Evolutionary conservation across 2,329 filamentous ascomycete species (phyloP).

Genomic region (Penicillium frequentans): DNA sequence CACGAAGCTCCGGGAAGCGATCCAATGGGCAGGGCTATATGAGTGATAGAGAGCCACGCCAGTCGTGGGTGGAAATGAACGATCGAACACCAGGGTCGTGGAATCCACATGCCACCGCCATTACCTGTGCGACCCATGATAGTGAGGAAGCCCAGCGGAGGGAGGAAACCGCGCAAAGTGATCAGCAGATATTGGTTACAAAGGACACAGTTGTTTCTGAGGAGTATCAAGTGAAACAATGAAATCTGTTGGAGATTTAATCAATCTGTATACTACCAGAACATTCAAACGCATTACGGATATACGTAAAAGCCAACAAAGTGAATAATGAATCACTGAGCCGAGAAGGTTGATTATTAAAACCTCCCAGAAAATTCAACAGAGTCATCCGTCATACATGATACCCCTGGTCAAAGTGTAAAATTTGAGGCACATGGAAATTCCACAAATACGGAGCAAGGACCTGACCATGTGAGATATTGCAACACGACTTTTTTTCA

Average conservation of each 20-base stretch:
- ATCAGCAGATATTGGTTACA: constrained; percentile 3
- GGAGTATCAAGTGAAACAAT: background rate
- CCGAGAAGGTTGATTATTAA: too few species aligned
- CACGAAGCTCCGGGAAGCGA: background rate
- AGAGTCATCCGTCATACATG: too few species aligned
- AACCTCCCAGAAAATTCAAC: too few species aligned
- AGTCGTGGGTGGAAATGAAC: constrained; percentile 8
- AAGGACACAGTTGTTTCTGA: constrained; percentile 5
- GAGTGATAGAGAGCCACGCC: background rate
- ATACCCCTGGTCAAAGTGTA: too few species aligned
- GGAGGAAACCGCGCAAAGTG: background rate
- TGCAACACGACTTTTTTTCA: background rate
- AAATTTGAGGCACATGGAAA: too few species aligned
- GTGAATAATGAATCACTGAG: too few species aligned
- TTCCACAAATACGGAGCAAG: background rate
- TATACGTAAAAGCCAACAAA: too few species aligned
- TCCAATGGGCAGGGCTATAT: background rate
- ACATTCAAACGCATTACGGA: too few species aligned
- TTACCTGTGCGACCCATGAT: constrained; percentile 2
- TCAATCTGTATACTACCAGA: too few species aligned
- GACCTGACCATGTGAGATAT: background rate
- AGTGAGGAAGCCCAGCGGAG: background rate
- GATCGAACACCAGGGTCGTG: background rate
- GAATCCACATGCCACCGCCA: background rate
- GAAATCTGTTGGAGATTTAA: too few species aligned